Conservation (phyloP, 257 asterid species). For the Fraxinus anomala region DNA sequence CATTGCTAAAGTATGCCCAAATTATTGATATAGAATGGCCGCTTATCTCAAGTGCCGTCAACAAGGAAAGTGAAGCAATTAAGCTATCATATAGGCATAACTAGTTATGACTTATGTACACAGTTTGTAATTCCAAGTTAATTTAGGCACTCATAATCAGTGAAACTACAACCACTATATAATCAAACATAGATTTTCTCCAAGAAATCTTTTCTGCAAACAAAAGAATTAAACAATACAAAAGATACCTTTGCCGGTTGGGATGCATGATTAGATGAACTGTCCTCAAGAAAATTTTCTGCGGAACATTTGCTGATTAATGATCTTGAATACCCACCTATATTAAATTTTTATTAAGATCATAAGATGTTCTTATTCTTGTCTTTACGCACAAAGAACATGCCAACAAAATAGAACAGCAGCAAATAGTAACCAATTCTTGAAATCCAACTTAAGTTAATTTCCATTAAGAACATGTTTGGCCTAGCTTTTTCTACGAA, state of each 20-base stretch:
- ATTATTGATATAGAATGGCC: neutral
- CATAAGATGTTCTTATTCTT: neutral
- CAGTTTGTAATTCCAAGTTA: neutral
- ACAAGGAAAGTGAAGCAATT: neutral
- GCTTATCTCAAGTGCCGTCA: neutral
- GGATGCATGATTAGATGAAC: conserved; percentile 34
- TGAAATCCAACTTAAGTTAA: conserved; percentile 39
- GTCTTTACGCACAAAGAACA: neutral
- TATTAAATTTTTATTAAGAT: conserved; percentile 3
- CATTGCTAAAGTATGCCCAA: neutral
- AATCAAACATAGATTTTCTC: neutral
- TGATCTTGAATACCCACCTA: conserved; percentile 45
- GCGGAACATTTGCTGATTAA: conserved; percentile 38
- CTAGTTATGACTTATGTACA: neutral
- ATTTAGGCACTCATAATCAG: neutral
- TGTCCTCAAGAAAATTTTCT: conserved; percentile 32
- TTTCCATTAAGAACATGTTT: conserved; percentile 3
- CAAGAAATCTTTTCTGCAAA: neutral
- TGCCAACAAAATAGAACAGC: neutral
- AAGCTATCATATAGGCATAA: neutral
- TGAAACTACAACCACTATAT: neutral
- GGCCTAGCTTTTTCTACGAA: neutral
- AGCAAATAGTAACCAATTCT: conserved; percentile 12
- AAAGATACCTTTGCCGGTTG: conserved; percentile 45
- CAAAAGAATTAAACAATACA: conserved; percentile 13